Conservation (phyloP, 257 asterid genomes). For the Petunia axillaris region DNA sequence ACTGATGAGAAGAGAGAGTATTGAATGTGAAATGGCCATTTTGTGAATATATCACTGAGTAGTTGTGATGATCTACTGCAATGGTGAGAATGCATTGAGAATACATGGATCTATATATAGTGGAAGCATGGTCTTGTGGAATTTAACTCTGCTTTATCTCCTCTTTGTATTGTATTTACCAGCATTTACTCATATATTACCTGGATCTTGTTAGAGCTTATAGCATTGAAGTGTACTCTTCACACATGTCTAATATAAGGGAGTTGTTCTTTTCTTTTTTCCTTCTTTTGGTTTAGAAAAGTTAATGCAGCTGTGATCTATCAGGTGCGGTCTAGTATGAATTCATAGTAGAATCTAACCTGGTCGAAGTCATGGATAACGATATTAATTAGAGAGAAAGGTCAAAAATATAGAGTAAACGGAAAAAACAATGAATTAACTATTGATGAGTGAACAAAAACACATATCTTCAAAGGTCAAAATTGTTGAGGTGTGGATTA, state of each 20-base stretch:
- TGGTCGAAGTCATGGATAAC: no score
- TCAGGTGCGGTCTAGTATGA: no score
- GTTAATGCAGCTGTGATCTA: no score
- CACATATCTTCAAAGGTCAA: no score
- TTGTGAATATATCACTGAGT: neutral
- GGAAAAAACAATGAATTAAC: no score
- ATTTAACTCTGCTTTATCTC: neutral
- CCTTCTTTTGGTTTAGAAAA: no score
- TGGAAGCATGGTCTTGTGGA: neutral
- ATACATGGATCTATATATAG: neutral
- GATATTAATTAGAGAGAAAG: no score
- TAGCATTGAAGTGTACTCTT: neutral
- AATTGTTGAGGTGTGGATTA: no score
- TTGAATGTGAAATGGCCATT: constrained; percentile 15
- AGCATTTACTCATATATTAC: constrained; percentile 2
- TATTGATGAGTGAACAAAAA: no score
- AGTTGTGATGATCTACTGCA: neutral
- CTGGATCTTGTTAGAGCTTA: neutral
- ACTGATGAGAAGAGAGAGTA: neutral
- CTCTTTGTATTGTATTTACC: neutral
- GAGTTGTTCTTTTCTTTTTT: no score
- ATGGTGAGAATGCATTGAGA: neutral
- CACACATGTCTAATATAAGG: neutral
- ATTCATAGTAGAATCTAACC: no score
- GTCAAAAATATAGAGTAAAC: no score